Base-by-base conservation (phyloP, 345 rosid genomes). In the Aquilaria yunnanensis region DNA sequence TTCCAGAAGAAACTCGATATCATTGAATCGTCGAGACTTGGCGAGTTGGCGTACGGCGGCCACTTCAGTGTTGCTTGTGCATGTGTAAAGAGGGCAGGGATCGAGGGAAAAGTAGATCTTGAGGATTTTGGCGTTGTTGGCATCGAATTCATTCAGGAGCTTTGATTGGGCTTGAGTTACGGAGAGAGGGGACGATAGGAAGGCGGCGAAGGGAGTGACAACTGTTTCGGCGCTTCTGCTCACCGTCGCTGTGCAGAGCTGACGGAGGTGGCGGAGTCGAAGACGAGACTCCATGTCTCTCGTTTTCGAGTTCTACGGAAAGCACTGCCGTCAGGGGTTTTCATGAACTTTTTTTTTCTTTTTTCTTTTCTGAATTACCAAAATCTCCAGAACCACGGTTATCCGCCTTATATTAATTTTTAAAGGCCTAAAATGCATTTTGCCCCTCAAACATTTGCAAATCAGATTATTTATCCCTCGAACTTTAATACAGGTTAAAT, bases 11-110 rank as follows among this genome's bases (percentile, higher is more conserved):
- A 77, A 43, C 51, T 85, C 88, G 49, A 83, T 72, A 63, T 83
- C 91, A 9, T 73, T 51, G 73, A 81, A 81, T 51, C 91, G 91
- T 54, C 59, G 74, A 55, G 78, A 83, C 63, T 81, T 88, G 61
- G 86, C 85, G 45, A 85, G 89, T 52, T 87, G 84, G 31, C 84
- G 87, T 46, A 87, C 81, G 53, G 87, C 75, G 71, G 83, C 76
- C 61, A 73, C 88, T 52, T 79, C 88, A 10, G 83, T 82, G 47
- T 81, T 81, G 62, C 82, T 87, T 10, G 95, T 81, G 62, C 82
- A 87, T 10, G 95, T 80, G 57, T 84, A 67, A 56, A 60, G 75
- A 2, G 81, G 79, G 12, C 81, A 78, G 47, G 78, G 61, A 55
- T 67, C 49, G 72, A 75, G 76, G 47, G 79, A 80, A 67, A 83